Evolutionary conservation across 345 rosid genomes (phyloP).

Genomic region (Salix udensis): DNA sequence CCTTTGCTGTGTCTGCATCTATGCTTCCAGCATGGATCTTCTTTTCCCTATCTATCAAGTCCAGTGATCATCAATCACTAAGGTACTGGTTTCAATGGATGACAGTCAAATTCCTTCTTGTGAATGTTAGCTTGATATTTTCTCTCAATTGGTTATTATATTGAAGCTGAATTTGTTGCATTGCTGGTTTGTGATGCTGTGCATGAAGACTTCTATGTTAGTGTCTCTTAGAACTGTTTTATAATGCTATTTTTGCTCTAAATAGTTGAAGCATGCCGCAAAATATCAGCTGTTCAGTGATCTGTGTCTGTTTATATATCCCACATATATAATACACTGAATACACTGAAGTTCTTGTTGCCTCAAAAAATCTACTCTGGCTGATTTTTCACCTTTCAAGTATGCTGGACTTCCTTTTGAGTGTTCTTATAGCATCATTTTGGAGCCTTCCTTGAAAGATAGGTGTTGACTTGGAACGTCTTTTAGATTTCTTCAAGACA

Average conservation of each 20-base stretch:
- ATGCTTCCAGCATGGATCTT: slow-evolving; percentile 83
- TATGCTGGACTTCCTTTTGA: not conserved
- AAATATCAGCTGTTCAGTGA: not conserved
- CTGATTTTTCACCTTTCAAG: not conserved
- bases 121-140: not conserved
- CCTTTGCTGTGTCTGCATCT: slow-evolving; percentile 48
- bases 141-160: not conserved
- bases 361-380: not conserved
- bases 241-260: not conserved
- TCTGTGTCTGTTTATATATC: not conserved
- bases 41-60: slow-evolving; percentile 48
- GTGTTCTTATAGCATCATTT: not conserved
- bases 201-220: not conserved
- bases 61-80: slow-evolving; percentile 43
- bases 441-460: not conserved
- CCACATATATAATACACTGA: not conserved
- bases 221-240: not conserved
- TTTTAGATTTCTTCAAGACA: not conserved
- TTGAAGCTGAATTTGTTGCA: not conserved
- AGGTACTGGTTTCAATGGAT: slow-evolving; percentile 41
- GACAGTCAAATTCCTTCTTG: not conserved
- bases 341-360: not conserved
- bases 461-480: not conserved
- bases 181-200: not conserved
- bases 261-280: not conserved